Percentiles rank a stretch among this genome's conserved stretches.
Evolutionary conservation across 192 early-diverging fungal species (phyloP).

Genomic region (Allomyces arbusculus): DNA sequence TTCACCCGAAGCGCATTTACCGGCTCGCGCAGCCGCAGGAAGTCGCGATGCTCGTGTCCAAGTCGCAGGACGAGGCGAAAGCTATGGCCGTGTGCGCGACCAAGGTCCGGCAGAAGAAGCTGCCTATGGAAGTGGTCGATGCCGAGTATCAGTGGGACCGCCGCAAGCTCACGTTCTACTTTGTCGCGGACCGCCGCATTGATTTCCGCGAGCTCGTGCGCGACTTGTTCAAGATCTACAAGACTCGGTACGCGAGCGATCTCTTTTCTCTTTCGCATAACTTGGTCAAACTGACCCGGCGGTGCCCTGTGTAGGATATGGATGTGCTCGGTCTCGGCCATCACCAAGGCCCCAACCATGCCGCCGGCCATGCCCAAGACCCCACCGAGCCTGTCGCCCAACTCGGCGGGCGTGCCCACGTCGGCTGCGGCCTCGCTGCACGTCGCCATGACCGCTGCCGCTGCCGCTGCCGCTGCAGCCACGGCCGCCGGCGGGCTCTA

Average conservation of each 20-base stretch:
- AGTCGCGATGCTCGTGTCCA: constrained; percentile 52
- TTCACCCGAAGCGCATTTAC: constrained; percentile 80
- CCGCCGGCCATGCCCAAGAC: background rate
- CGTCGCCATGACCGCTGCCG: too few species aligned
- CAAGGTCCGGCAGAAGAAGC: constrained; percentile 71
- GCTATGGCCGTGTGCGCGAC: constrained; percentile 68
- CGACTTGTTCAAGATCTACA: constrained; percentile 91
- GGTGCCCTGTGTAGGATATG: background rate
- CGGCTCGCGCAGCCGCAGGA: constrained; percentile 59
- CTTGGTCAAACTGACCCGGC: too few species aligned
- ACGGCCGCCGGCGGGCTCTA: too few species aligned
- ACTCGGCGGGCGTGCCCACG: too few species aligned
- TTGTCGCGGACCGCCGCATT: constrained; percentile 77
- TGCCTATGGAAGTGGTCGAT: constrained; percentile 89
- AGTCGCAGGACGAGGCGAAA: constrained; percentile 76
- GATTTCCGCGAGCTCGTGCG: constrained; percentile 92
- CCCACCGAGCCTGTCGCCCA: background rate
- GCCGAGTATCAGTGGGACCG: constrained; percentile 98
- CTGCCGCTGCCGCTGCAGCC: too few species aligned
- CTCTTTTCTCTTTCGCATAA: too few species aligned
- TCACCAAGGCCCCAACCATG: background rate
- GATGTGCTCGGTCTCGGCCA: background rate
- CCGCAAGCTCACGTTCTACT: constrained; percentile 91
- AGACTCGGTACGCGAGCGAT: constrained; percentile 37
- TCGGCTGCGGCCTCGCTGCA: too few species aligned